These are phyloP conservation scores for Herpetomonas tarakana DNA, from an alignment of 208 protist species.

Conservation along the genomic window DNA sequence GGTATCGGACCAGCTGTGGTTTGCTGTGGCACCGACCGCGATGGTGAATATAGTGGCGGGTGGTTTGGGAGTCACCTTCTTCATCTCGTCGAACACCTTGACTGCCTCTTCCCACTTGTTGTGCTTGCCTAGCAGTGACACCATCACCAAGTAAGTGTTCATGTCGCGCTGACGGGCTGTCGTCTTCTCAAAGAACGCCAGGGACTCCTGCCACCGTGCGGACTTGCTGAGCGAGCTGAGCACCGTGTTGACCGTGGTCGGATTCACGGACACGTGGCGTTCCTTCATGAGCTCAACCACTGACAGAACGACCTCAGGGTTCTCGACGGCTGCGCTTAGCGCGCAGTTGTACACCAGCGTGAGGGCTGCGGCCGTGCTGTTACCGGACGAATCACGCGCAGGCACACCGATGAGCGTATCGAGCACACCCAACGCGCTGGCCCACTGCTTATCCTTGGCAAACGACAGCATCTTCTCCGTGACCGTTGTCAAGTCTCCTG, in stretches of 20 bases:
- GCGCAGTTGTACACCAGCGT: conserved; percentile 89
- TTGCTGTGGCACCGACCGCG: conserved; percentile 47
- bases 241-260: conserved; percentile 80
- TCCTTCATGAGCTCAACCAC: conserved; percentile 50
- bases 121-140: conserved; percentile 72
- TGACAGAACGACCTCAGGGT: conserved; percentile 36
- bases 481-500: conserved; percentile 28
- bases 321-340: conserved; percentile 71
- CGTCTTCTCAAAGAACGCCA: conserved; percentile 55
- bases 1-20: conserved; percentile 66
- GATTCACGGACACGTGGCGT: conserved; percentile 42
- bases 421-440: conserved; percentile 49
- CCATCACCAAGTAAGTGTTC: conserved; percentile 75
- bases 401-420: conserved; percentile 15
- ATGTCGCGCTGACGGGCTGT: conserved; percentile 35
- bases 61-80: conserved; percentile 31
- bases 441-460: conserved; percentile 79
- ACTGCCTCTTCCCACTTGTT: conserved; percentile 58
- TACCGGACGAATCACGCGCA: conserved; percentile 5
- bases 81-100: conserved; percentile 52
- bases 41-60: conserved; percentile 63
- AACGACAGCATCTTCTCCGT: conserved; percentile 80
- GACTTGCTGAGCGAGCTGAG: conserved; percentile 70
- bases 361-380: conserved; percentile 41
- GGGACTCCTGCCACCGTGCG: conserved; percentile 40